A percentile compares a stretch with the other conserved stretches of the same genome.
Conservation (phyloP, 306 rosid species). For the Comarum palustre region DNA sequence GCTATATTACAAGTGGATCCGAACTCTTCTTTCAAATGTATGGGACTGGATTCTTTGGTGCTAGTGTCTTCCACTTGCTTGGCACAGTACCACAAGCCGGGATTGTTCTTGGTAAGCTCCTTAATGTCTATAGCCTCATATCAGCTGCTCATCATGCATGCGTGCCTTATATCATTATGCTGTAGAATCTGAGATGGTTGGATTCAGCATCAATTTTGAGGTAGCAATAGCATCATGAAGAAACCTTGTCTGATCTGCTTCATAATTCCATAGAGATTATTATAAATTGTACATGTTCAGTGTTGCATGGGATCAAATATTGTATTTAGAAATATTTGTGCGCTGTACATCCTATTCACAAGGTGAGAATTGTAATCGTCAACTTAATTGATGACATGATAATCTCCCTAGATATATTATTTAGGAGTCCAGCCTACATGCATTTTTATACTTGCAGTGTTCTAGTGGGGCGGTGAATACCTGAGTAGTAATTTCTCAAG, state of each 20-base stretch:
- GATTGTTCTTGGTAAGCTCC: constrained; percentile 30
- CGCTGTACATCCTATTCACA: not conserved
- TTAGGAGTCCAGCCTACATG: not conserved
- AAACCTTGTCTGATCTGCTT: not conserved
- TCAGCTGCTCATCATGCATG: not conserved
- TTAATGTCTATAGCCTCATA: not conserved
- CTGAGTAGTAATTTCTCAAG: not conserved
- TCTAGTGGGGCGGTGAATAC: not conserved
- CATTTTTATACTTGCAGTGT: not conserved
- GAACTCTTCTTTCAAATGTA: constrained; percentile 32
- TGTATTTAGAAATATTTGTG: not conserved
- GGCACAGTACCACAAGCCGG: constrained; percentile 32
- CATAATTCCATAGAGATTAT: not conserved
- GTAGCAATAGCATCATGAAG: not conserved
- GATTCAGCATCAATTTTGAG: not conserved
- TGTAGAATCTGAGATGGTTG: not conserved
- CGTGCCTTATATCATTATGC: not conserved
- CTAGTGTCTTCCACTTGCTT: constrained; percentile 34
- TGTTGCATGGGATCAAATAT: not conserved
- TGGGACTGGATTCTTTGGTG: constrained; percentile 39
- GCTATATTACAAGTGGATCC: constrained; percentile 25
- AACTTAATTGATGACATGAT: not conserved
- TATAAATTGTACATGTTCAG: not conserved
- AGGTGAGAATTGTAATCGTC: not conserved
- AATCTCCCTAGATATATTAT: not conserved